Evolutionary conservation across 257 asterid genomes (phyloP), one percentile per base, ranked within the genome.

Genomic region (Plantago major): DNA sequence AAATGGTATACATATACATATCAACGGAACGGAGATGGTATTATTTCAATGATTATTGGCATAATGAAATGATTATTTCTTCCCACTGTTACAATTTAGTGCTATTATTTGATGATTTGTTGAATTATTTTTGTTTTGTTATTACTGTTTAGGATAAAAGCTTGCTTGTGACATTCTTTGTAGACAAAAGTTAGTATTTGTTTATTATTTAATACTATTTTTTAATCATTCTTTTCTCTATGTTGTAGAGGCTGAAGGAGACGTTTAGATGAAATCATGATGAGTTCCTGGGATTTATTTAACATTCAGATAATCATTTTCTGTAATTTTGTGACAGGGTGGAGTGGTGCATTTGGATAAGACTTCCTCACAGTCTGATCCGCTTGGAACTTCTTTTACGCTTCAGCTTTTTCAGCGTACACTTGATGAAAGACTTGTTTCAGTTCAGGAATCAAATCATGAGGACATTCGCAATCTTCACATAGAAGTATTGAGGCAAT

Each of bases 401-500:
- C 94, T 89, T 64, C 99, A 93, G 82, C 91, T 89, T 55, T 89
- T 89, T 72, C 97, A 93, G 82, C 92, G 85, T 30, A 77, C 90
- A 0, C 97, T 89, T 62, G 96, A 93, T 59, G 97, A 93, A 78
- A 84, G 87, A 33, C 95, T 93, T 55, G 73, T 78, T 58, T 83
- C 94, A 44, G 81, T 87, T 78, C 96, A 87, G 76, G 83, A 82
- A 67, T 83, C 96, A 64, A 81, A 89, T 72, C 99, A 87, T n/a
- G 96, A 85, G 67, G 96, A 87, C 61, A 83, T 85, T 88, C 85
- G 96, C 33, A 89, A 93, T 74, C 95, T 93, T 72, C 96, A 93
- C 61, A 68, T 93, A 22, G 97, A 93, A 76, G 76, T 85, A 60
- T 61, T 89, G 52, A 85, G 96, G 71, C 97, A 93, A 53, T 89